Evolutionary conservation across 1,139 yeast species (phyloP), one percentile per base, ranked within the genome.

Genomic region (Debaryomyces robertsiae): DNA sequence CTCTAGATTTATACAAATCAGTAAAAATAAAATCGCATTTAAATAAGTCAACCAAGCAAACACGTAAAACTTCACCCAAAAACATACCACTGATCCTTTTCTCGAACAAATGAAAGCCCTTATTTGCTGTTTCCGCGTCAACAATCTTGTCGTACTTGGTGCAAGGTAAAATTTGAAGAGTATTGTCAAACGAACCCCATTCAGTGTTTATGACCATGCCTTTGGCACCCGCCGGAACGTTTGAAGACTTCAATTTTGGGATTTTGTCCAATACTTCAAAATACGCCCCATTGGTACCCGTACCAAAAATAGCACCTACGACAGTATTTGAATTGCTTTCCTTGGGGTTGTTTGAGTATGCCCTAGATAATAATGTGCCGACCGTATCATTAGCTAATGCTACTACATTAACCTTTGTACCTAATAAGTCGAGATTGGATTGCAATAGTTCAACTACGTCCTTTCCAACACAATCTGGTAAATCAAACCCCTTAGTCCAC

Each of bases 211-310:
- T 76, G 44, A 89, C 86, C 97, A 91, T 91, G 45, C 87, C 83
- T 2, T 72, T 69, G 46, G 78, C 77, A 23, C 77, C 80, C 30
- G 70, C 65, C 16, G 71, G 73, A 4, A 69, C 52, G 9, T 66
- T 60, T 9, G 65, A 65, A 0, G 66, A 61, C 22, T 75, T 73
- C 45, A 90, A 71, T 64, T 91, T 91, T 43, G 77, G 77, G 50
- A 93, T 86, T 39, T 82, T 76, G 32, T 77, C 81, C 42, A 88
- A 61, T 43, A 79, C 73, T 63, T 91, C 98, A 57, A 79, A 74
- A 65, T 91, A 91, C 9, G 96, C 96, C 45, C 97, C 97, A 61
- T 91, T 91, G 30, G 97, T 90, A 58, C 98, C 98, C 4, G 98
- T 91, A 47, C 98, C 98, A 57, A 89, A 88, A 48, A 91, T 91